These are phyloP conservation scores for Microthlaspi erraticum DNA, from an alignment of 345 rosid species.

Conservation along the genomic window DNA sequence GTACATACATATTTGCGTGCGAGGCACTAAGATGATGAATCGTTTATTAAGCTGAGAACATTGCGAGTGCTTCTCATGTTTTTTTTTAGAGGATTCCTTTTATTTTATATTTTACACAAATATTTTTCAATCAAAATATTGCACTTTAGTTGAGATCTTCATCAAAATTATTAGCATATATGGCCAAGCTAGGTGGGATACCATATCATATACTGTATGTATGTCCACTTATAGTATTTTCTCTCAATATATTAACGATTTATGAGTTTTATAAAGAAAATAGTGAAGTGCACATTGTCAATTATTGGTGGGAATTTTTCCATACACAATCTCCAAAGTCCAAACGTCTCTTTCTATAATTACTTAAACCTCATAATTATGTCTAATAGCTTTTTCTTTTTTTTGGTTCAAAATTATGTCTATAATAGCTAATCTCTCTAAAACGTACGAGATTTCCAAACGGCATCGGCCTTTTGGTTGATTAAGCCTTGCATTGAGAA, in stretches of 20 bases:
- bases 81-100: background rate
- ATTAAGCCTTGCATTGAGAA: background rate
- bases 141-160: slow-evolving; percentile 1
- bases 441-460: background rate
- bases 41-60: background rate
- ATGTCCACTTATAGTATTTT: slow-evolving; percentile 18
- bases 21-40: slow-evolving; percentile 39
- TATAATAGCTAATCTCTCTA: background rate
- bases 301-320: slow-evolving; percentile 2
- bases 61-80: slow-evolving; percentile 46
- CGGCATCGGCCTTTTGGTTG: background rate
- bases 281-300: slow-evolving; percentile 29
- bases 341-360: background rate
- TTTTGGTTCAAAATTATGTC: background rate
- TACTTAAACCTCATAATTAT: background rate
- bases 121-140: background rate
- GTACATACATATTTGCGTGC: slow-evolving; percentile 37
- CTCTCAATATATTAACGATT: background rate
- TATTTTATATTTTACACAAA: slow-evolving; percentile 4
- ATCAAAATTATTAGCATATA: background rate
- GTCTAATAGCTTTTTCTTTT: background rate
- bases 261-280: background rate
- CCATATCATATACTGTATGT: slow-evolving; percentile 24
- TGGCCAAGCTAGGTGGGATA: slow-evolving; percentile 3
- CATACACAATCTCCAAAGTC: slow-evolving; percentile 18